A percentile compares a stretch with the other conserved stretches of the same genome.
These are phyloP conservation scores for Chaetomidium leptoderma DNA, from an alignment of 495 filamentous ascomycete genomes.

Conservation along the genomic window DNA sequence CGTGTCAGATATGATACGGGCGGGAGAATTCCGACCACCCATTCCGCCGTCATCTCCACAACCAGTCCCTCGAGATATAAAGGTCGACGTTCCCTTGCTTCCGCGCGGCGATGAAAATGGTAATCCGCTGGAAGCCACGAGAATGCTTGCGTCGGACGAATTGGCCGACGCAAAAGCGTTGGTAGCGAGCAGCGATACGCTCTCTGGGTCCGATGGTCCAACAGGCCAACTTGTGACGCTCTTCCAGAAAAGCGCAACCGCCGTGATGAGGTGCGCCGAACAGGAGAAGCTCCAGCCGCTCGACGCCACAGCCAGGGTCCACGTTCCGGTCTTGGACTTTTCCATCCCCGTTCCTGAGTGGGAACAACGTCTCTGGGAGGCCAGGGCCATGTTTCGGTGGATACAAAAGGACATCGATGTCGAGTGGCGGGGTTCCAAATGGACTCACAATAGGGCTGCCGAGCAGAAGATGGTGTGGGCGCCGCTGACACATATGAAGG, in stretches of 20 bases:
- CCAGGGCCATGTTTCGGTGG: slow-evolving; percentile 29
- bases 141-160: slow-evolving; percentile 18
- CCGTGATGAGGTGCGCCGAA: slow-evolving; percentile 43
- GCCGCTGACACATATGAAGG: slow-evolving; percentile 39
- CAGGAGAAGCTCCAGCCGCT: slow-evolving; percentile 60
- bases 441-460: slow-evolving; percentile 39
- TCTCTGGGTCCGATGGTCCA: slow-evolving; percentile 22
- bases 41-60: slow-evolving; percentile 1
- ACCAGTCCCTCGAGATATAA: slow-evolving; percentile 18
- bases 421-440: slow-evolving; percentile 32
- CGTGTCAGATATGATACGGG: slow-evolving; percentile 22
- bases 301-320: slow-evolving; percentile 53
- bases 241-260: slow-evolving; percentile 45
- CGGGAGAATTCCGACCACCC: slow-evolving; percentile 17
- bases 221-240: slow-evolving; percentile 39
- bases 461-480: slow-evolving; percentile 48
- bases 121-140: slow-evolving; percentile 5
- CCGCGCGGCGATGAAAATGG: slow-evolving; percentile 1
- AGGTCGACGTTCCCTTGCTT: slow-evolving; percentile 29
- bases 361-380: slow-evolving; percentile 33
- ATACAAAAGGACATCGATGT: slow-evolving; percentile 26
- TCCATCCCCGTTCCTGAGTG: slow-evolving; percentile 54
- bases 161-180: slow-evolving; percentile 21
- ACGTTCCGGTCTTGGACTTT: slow-evolving; percentile 59
- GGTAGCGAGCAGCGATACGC: slow-evolving; percentile 23